phyloP scores from a whole-genome alignment of 2,329 filamentous ascomycete genomes.

The Elsinoe fawcettii region DNA sequence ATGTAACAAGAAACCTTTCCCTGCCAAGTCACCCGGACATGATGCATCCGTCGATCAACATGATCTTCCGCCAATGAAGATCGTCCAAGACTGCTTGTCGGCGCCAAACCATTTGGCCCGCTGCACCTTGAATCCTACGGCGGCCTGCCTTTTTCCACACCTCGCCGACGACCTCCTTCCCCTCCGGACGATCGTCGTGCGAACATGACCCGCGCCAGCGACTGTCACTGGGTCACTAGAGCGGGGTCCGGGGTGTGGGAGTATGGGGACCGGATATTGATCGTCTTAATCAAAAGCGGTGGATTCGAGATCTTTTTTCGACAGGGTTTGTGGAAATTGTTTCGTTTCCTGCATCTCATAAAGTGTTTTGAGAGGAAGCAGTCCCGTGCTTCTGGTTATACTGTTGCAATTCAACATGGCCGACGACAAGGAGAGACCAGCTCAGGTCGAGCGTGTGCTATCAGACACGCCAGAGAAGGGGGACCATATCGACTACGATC shows the following conservation, averaged over 20 bases:
- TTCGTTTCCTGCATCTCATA: constrained; percentile 6
- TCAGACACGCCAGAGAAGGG: constrained; percentile 40
- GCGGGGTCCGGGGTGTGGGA: constrained; percentile 12
- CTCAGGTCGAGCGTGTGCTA: constrained; percentile 44
- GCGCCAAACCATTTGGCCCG: constrained; percentile 2
- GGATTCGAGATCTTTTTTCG: constrained; percentile 5
- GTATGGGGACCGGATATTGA: neutral
- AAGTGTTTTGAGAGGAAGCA: neutral
- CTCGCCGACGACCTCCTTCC: constrained; percentile 2
- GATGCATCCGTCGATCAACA: neutral
- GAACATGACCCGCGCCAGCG: constrained; percentile 5
- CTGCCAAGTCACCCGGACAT: constrained; percentile 3
- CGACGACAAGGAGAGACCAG: constrained; percentile 23
- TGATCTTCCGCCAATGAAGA: constrained; percentile 10
- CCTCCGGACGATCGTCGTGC: constrained; percentile 12
- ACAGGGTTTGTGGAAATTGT: constrained; percentile 4
- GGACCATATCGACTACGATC: constrained; percentile 49
- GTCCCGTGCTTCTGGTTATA: neutral
- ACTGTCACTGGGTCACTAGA: neutral
- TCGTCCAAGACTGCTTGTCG: neutral
- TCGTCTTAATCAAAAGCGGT: constrained; percentile 7
- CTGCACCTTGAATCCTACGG: neutral
- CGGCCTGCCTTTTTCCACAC: neutral
- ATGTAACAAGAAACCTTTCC: neutral
- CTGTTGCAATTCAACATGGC: neutral